Percentiles rank a stretch among this genome's conserved stretches.
Evolutionary conservation across 768 basidiomycete species (phyloP).

Genomic region (Podaxis sp.): DNA sequence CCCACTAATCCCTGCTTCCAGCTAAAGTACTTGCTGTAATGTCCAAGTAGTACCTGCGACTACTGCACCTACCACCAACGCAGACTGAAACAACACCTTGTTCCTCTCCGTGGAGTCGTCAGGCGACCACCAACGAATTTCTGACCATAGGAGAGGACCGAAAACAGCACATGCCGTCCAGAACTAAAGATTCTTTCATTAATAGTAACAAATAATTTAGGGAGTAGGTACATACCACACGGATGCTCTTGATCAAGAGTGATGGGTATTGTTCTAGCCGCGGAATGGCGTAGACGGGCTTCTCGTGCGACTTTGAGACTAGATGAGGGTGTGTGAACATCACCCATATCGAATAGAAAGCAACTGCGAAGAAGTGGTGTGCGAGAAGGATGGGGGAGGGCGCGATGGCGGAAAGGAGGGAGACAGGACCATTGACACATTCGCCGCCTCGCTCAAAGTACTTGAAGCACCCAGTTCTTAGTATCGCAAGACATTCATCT

Average conservation of each 20-base stretch:
- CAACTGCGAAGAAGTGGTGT: conserved; percentile 93
- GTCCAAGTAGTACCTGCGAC: conserved; percentile 1
- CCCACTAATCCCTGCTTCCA: background rate
- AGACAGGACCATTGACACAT: conserved; percentile 84
- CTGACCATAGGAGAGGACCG: conserved; percentile 82
- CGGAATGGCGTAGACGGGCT: conserved; percentile 37
- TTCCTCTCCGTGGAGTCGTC: conserved; percentile 17
- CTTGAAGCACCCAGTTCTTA: conserved; percentile 89
- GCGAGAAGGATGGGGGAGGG: conserved; percentile 79
- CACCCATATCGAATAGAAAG: conserved; percentile 90
- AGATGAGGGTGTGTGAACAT: conserved; percentile 61
- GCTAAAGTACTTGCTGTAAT: background rate
- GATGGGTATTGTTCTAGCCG: conserved; percentile 62
- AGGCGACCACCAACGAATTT: conserved; percentile 70
- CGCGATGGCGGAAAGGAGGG: conserved; percentile 79
- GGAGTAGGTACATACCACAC: conserved; percentile 54
- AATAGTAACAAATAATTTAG: background rate
- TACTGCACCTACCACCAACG: background rate
- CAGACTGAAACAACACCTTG: background rate
- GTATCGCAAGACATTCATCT: conserved; percentile 60
- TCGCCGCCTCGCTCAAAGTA: conserved; percentile 95
- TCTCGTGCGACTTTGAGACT: conserved; percentile 23
- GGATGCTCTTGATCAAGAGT: conserved; percentile 54
- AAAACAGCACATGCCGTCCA: conserved; percentile 92
- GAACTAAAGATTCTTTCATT: conserved; percentile 47